These are phyloP conservation scores for Penicillium soppii DNA, from an alignment of 495 filamentous ascomycete genomes.

Conservation along the genomic window DNA sequence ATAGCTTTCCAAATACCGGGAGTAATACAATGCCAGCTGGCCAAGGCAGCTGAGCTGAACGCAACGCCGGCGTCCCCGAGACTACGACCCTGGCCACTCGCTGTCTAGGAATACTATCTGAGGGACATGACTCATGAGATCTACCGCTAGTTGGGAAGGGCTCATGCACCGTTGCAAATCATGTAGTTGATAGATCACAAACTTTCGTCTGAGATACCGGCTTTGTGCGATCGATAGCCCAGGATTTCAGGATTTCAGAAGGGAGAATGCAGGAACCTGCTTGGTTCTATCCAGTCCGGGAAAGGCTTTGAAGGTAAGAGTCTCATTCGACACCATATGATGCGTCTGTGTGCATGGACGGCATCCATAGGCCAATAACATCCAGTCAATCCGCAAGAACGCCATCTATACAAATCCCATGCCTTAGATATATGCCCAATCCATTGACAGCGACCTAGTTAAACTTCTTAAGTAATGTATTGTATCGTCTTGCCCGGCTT, in stretches of 20 bases:
- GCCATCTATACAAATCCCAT: slow-evolving; percentile 12
- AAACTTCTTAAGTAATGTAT: background rate
- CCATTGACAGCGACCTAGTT: background rate
- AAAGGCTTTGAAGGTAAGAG: background rate
- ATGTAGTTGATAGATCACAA: slow-evolving; percentile 24
- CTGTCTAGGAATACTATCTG: background rate
- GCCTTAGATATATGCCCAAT: slow-evolving; percentile 6
- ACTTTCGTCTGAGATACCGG: background rate
- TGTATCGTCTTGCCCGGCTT: slow-evolving; percentile 2
- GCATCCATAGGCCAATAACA: background rate
- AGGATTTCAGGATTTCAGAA: background rate
- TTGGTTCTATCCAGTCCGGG: background rate
- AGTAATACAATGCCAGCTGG: background rate
- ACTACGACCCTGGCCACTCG: background rate
- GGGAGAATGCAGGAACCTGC: no score
- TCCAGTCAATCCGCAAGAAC: slow-evolving; percentile 8
- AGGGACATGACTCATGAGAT: background rate
- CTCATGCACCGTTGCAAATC: slow-evolving; percentile 24
- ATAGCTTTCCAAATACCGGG: background rate
- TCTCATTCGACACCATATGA: slow-evolving; percentile 2
- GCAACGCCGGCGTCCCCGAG: background rate
- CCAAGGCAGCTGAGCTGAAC: background rate
- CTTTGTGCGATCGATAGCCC: slow-evolving; percentile 2
- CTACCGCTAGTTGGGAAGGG: slow-evolving; percentile 2
- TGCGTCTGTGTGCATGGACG: background rate